These are phyloP conservation scores for Podospora bellae-mahoneyi DNA, from an alignment of 495 filamentous ascomycete genomes.

Conservation along the genomic window DNA sequence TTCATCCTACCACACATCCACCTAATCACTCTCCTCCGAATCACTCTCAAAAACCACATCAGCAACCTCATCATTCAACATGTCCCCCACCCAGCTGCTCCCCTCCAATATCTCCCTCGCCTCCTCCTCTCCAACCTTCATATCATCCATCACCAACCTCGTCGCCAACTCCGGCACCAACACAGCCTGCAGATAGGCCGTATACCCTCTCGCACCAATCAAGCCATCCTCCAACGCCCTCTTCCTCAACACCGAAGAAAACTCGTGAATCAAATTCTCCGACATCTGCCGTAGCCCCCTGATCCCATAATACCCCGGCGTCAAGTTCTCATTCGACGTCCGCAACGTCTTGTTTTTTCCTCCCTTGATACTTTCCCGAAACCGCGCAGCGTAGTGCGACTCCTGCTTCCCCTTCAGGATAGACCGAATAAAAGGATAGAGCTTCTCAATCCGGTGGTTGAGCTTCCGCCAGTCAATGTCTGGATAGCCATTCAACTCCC, in stretches of 20 bases:
- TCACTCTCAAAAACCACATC: conserved; percentile 54
- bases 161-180: conserved; percentile 82
- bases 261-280: conserved; percentile 61
- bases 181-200: conserved; percentile 76
- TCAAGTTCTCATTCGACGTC: conserved; percentile 51
- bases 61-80: conserved; percentile 65
- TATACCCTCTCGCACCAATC: conserved; percentile 65
- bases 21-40: conserved; percentile 37
- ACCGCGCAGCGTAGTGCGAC: conserved; percentile 61
- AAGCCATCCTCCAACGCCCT: conserved; percentile 63
- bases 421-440: conserved; percentile 52
- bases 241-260: conserved; percentile 60
- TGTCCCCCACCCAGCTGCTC: conserved; percentile 72
- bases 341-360: conserved; percentile 61
- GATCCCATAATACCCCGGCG: conserved; percentile 81
- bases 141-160: conserved; percentile 78
- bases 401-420: conserved; percentile 54
- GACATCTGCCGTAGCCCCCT: conserved; percentile 64
- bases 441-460: conserved; percentile 56
- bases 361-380: conserved; percentile 55
- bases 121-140: conserved; percentile 60
- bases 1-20: neutral
- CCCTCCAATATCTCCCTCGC: conserved; percentile 69
- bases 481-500: conserved; percentile 67
- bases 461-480: conserved; percentile 71